A percentile compares a stretch with the other conserved stretches of the same genome.
Conservation (phyloP, 1,284 basidiomycete species). For the Marasmius oreades region DNA sequence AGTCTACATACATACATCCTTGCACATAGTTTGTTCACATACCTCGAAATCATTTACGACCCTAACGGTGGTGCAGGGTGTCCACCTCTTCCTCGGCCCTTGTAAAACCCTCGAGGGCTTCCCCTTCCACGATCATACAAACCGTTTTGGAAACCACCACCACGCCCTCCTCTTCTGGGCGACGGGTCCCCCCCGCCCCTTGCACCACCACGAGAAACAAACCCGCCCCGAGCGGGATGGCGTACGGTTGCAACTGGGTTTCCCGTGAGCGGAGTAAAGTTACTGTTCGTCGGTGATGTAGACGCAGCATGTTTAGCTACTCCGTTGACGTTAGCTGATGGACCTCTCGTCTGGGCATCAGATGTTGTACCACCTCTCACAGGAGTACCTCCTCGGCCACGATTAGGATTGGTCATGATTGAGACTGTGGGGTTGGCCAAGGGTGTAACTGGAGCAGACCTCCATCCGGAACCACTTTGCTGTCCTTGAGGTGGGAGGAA, state of each 20-base stretch:
- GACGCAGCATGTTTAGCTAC: neutral
- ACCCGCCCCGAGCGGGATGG: neutral
- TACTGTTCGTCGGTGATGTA: neutral
- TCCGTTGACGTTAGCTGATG: neutral
- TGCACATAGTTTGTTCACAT: too few species aligned
- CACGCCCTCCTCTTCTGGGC: neutral
- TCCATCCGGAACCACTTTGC: conserved; percentile 55
- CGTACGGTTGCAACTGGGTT: neutral
- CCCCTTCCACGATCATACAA: neutral
- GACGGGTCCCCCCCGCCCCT: neutral
- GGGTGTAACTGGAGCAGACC: conserved; percentile 38
- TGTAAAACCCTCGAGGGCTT: neutral
- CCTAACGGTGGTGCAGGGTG: neutral
- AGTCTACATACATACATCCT: too few species aligned
- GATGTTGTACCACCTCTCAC: neutral
- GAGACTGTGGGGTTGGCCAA: conserved; percentile 33
- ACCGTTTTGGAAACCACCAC: neutral
- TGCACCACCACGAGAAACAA: neutral
- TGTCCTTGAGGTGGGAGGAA: conserved; percentile 52
- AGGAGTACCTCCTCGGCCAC: conserved; percentile 35
- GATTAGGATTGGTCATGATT: conserved; percentile 70
- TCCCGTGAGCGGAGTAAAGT: neutral
- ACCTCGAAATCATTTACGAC: neutral
- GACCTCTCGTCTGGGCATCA: neutral
- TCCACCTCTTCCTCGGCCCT: neutral